Evolutionary conservation across 2,329 filamentous ascomycete genomes (phyloP).

Genomic region (Sarocladium brachiariae): DNA sequence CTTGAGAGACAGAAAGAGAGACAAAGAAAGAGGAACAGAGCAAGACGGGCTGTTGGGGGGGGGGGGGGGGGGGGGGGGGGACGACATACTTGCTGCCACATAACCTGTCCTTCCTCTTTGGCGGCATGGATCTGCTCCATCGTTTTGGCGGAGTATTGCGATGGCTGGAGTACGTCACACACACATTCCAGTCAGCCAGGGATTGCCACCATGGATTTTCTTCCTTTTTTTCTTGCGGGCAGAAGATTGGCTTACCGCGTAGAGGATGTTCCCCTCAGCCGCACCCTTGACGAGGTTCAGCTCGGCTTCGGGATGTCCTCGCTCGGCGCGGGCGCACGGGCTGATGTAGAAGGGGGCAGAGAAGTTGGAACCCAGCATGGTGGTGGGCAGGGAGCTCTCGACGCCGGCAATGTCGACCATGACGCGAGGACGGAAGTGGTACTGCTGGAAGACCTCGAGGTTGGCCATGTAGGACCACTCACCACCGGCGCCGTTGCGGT

Average conservation of each 20-base stretch:
- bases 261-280: conserved; percentile 37
- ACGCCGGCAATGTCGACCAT: conserved; percentile 15
- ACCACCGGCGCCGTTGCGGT: conserved; percentile 40
- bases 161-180: neutral
- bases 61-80: neutral
- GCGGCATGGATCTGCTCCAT: conserved; percentile 27
- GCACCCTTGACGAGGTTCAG: conserved; percentile 40
- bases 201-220: too few relatives aligned
- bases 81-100: conserved; percentile 24
- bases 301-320: conserved; percentile 37
- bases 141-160: conserved; percentile 24
- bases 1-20: neutral
- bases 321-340: conserved; percentile 36
- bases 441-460: conserved; percentile 40
- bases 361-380: conserved; percentile 40
- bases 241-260: conserved; percentile 26
- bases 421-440: conserved; percentile 32
- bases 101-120: conserved; percentile 23
- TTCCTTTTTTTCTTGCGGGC: too few relatives aligned
- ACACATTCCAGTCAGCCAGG: neutral
- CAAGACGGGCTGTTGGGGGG: neutral
- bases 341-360: conserved; percentile 43
- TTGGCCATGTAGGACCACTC: conserved; percentile 47
- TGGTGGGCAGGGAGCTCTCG: conserved; percentile 22
- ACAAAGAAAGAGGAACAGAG: neutral